These are phyloP conservation scores for Camelina neglecta DNA, from an alignment of 345 rosid genomes.

Conservation along the genomic window DNA sequence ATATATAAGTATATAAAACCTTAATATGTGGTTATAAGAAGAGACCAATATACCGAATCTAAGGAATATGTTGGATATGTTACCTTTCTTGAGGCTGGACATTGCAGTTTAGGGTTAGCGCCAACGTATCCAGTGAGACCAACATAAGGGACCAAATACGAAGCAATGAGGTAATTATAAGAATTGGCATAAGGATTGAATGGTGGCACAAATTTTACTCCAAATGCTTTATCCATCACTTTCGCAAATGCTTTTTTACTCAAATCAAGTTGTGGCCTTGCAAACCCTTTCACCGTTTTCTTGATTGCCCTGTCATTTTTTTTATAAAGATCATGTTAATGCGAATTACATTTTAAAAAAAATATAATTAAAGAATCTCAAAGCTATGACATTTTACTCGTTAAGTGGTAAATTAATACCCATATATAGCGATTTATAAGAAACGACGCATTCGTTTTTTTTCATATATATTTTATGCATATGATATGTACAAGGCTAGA, in stretches of 20 bases:
- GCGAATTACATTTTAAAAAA: not conserved
- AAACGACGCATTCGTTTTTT: not conserved
- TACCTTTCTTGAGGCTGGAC: conserved; percentile 61
- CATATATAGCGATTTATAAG: conserved; percentile 4
- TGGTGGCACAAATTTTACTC: conserved; percentile 55
- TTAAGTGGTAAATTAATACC: not conserved
- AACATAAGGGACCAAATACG: conserved; percentile 75
- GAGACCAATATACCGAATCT: not conserved
- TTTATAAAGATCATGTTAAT: not conserved
- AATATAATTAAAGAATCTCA: not conserved
- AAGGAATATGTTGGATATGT: not conserved
- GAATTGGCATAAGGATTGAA: conserved; percentile 74
- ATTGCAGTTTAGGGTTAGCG: conserved; percentile 62
- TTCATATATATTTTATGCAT: no score
- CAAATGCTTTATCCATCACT: conserved; percentile 64
- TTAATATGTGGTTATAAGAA: not conserved
- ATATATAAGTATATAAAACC: not conserved
- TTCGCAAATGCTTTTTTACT: conserved; percentile 63
- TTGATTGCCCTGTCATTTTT: conserved; percentile 64
- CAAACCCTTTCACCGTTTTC: conserved; percentile 68
- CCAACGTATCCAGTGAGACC: conserved; percentile 89
- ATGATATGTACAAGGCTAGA: no score
- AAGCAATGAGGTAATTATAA: conserved; percentile 72
- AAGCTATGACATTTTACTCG: not conserved
- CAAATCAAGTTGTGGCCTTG: conserved; percentile 80